Conservation (phyloP, 306 rosid species). For the Coriaria nepalensis region DNA sequence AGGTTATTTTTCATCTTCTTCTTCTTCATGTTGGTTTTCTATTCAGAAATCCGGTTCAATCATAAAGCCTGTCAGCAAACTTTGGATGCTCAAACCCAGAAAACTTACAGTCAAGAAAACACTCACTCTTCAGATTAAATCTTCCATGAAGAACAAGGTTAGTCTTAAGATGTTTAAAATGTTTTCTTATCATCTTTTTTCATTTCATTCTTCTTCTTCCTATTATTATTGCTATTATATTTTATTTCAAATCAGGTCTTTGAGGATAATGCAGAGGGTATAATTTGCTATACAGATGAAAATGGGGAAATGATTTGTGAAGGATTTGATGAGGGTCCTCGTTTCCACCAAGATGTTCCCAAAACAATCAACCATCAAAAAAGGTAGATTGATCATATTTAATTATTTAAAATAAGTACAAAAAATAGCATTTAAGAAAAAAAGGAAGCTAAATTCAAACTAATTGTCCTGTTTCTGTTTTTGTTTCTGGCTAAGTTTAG, state of each 20-base stretch:
- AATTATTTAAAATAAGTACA: neutral
- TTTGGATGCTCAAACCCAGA: constrained; percentile 30
- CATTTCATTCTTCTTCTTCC: neutral
- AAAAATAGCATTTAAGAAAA: neutral
- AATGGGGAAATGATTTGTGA: constrained; percentile 77
- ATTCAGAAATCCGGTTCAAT: constrained; percentile 34
- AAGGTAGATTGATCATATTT: constrained; percentile 21
- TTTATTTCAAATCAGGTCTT: constrained; percentile 39
- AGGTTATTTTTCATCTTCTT: no score
- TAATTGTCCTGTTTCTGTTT: neutral
- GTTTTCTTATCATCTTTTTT: neutral
- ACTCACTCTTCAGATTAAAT: constrained; percentile 34
- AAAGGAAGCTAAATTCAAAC: neutral
- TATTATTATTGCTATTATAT: constrained; percentile 3
- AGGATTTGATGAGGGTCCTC: constrained; percentile 96
- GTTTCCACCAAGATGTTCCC: constrained; percentile 38
- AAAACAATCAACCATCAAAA: constrained; percentile 22
- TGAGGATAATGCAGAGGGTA: constrained; percentile 66
- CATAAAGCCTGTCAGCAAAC: constrained; percentile 26
- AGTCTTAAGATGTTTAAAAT: no score
- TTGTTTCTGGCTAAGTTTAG: neutral
- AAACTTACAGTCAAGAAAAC: constrained; percentile 30
- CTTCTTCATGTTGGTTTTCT: constrained; percentile 29
- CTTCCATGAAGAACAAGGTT: constrained; percentile 70
- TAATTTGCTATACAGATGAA: constrained; percentile 71